Evolutionary conservation across 306 rosid species (phyloP).

Genomic region (Sechiopsis laciniata): DNA sequence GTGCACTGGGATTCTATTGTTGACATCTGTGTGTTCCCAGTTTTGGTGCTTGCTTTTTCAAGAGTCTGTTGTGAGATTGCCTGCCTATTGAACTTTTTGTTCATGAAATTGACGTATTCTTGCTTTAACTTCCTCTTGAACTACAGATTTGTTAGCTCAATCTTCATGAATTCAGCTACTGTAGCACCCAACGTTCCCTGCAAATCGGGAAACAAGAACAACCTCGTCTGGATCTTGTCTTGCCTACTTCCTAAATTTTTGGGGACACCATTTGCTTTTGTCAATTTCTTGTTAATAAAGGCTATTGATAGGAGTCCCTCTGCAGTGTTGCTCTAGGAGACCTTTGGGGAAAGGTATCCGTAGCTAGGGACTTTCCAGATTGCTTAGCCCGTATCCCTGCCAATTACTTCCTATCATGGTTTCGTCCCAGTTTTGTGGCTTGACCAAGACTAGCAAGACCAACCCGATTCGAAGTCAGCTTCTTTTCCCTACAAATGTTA

Average conservation of each 20-base stretch:
- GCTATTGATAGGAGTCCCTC: slow-evolving; percentile 80
- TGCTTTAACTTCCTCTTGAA: neutral
- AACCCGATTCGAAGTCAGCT: slow-evolving; percentile 41
- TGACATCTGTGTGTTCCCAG: neutral
- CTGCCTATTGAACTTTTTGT: neutral
- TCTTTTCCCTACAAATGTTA: slow-evolving; percentile 38
- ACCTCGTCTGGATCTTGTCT: slow-evolving; percentile 69
- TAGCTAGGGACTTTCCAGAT: slow-evolving; percentile 29
- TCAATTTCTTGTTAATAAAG: slow-evolving; percentile 62
- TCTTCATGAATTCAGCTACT: slow-evolving; percentile 93
- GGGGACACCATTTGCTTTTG: slow-evolving; percentile 76
- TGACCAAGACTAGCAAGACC: slow-evolving; percentile 30
- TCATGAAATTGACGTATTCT: neutral
- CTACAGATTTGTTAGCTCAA: slow-evolving; percentile 57
- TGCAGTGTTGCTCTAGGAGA: slow-evolving; percentile 35
- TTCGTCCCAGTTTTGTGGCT: slow-evolving; percentile 61
- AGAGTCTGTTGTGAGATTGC: neutral
- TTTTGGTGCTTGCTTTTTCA: no score
- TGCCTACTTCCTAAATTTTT: slow-evolving; percentile 73
- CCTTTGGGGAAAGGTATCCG: slow-evolving; percentile 29
- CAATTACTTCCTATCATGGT: slow-evolving; percentile 49
- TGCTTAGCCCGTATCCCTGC: slow-evolving; percentile 33
- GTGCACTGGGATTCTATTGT: neutral
- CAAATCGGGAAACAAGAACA: slow-evolving; percentile 81
- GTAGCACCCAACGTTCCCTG: slow-evolving; percentile 89